Base-by-base conservation (phyloP, 108 stramenopile genomes). In the Pseudonitzschia multistriata region DNA sequence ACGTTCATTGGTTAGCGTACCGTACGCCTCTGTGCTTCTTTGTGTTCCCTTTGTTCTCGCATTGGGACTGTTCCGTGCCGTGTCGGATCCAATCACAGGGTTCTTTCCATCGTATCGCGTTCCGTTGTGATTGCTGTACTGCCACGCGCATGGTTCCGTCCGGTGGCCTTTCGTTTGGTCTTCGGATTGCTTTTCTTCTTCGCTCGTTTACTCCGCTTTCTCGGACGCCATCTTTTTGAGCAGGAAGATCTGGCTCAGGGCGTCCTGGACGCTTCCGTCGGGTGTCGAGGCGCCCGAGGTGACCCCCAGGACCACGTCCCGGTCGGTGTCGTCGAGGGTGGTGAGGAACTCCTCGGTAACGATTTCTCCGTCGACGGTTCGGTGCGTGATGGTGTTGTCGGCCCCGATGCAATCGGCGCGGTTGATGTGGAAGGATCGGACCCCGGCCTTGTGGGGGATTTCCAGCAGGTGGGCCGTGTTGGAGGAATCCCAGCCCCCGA, bases 401-500 rank as follows among this genome's bases (percentile, higher is more conserved):
- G 91, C 91, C 19, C 76, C 67, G 67, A 97, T 94, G 69, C 93
- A 90, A n/a, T 87, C 88, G 14, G 92, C 86, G 42, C 85, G 79
- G 79, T 98, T 94, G 74, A 98, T 95, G 81, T 96, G 96, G 81
- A 89, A 98, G 52, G 93, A 83, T 11, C 88, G 91, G 27, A 96
- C 78, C 30, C 88, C 88, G 30, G 83, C 83, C 56, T 91, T 81
- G 45, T 82, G 73, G 37, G 96, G 94, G 35, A 98, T 98, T 75
- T 98, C 97, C 35, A 94, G 76, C 55, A 98, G 82, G 74, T 98
- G 97, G 15, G 93, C 93, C 27, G 97, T 98, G 82, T 98, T 98
- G 69, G 92, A 91, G n/a, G 94, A 96, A 79, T 98, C 97, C 86
- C 93, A 98, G 36, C 97, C 97, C 29, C 97, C 97, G 52, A 98